Conservation (phyloP, 768 basidiomycete species). For the Trametes coccinea region DNA sequence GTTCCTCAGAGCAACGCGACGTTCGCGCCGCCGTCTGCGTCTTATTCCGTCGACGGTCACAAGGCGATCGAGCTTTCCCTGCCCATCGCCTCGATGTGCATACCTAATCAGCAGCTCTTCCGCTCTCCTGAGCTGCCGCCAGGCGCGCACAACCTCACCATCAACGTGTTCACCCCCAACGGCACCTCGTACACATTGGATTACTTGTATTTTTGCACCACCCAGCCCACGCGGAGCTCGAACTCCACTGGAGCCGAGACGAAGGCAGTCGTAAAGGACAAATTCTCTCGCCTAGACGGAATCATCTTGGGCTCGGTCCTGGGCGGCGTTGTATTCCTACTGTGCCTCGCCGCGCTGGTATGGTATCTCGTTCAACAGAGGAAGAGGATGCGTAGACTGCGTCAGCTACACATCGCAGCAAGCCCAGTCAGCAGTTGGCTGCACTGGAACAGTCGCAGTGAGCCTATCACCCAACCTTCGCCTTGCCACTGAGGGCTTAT, state of each 20-base stretch:
- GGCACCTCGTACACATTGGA: conserved; percentile 43
- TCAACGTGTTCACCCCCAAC: conserved; percentile 39
- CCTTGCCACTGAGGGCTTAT: not conserved
- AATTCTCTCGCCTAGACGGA: conserved; percentile 3
- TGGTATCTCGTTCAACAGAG: conserved; percentile 8
- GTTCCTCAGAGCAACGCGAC: conserved; percentile 42
- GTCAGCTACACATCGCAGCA: conserved; percentile 6
- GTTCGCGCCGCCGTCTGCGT: conserved; percentile 39
- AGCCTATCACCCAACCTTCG: not conserved
- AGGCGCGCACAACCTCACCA: conserved; percentile 38
- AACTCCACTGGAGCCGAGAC: not conserved
- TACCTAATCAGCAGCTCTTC: conserved; percentile 47
- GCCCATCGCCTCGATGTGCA: conserved; percentile 35
- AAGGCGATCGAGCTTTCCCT: conserved; percentile 38
- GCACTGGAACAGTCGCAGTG: conserved; percentile 13
- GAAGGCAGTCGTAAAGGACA: not conserved
- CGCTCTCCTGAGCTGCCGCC: conserved; percentile 31
- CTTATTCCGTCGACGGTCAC: conserved; percentile 41
- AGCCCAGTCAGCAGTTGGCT: conserved; percentile 28
- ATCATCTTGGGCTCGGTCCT: conserved; percentile 22
- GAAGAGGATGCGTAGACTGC: conserved; percentile 2
- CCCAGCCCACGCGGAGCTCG: not conserved
- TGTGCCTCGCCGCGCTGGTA: conserved; percentile 8
- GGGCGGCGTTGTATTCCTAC: conserved; percentile 12
- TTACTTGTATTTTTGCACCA: conserved; percentile 37